These are phyloP conservation scores for Carex kokanica DNA, from an alignment of 176 grass and related monocot species.

Conservation along the genomic window DNA sequence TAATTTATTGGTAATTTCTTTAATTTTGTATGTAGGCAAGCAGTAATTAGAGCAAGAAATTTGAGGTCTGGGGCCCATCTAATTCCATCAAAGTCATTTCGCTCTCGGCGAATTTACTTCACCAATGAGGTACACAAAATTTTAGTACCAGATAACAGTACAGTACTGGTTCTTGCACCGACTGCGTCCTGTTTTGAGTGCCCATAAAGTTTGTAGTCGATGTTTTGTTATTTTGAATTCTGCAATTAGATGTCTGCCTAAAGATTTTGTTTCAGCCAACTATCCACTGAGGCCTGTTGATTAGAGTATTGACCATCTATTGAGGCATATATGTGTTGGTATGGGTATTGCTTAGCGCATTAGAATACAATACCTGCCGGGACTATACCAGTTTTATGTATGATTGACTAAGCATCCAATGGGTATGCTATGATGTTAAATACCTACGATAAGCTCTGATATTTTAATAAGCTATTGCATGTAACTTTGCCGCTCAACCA, in stretches of 20 bases:
- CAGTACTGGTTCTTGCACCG: not conserved
- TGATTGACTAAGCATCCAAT: not conserved
- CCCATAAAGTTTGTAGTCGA: not conserved
- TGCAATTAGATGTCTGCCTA: not conserved
- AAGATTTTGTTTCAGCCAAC: not conserved
- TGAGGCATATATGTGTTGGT: not conserved
- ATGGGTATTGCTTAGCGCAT: not conserved
- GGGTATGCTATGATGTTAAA: not conserved
- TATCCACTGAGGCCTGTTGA: not conserved
- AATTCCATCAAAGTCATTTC: slow-evolving; percentile 83
- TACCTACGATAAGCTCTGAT: not conserved
- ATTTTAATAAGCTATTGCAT: not conserved
- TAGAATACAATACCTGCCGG: not conserved
- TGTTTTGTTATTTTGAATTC: not conserved
- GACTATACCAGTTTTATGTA: not conserved
- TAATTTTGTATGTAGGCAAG: slow-evolving; percentile 47
- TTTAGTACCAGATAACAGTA: slow-evolving; percentile 3
- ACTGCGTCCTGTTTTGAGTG: not conserved
- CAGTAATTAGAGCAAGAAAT: slow-evolving; percentile 84
- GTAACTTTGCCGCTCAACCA: not conserved
- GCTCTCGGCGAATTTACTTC: slow-evolving; percentile 66
- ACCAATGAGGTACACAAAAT: slow-evolving; percentile 68
- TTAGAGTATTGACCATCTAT: not conserved
- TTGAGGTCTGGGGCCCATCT: slow-evolving; percentile 68
- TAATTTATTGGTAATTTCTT: not conserved